A percentile compares a stretch with the other conserved stretches of the same genome.
Evolutionary conservation across 2,329 filamentous ascomycete genomes (phyloP).

Genomic region (Pseudogymnoascus destructans): DNA sequence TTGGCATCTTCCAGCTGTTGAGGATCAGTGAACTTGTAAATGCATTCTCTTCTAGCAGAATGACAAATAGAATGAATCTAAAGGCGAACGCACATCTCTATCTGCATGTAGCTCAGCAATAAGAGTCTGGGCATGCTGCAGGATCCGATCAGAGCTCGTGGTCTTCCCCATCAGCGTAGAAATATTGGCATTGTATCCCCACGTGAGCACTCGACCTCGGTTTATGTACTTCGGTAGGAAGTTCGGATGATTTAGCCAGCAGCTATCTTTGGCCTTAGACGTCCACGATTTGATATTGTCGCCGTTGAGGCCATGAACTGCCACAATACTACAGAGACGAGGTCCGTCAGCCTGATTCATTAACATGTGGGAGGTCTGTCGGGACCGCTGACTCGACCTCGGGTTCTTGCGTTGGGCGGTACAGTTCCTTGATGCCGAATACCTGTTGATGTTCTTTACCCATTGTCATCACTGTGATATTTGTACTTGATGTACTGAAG

Average conservation of each 20-base stretch:
- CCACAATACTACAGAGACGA: conserved; percentile 24
- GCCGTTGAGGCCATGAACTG: conserved; percentile 32
- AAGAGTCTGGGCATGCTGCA: conserved; percentile 23
- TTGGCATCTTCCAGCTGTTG: conserved; percentile 23
- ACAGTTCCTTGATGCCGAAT: not conserved
- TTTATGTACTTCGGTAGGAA: conserved; percentile 26
- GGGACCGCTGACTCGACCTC: not conserved
- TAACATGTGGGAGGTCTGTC: not conserved
- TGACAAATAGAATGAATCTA: not conserved
- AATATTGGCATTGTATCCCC: conserved; percentile 26
- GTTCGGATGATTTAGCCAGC: conserved; percentile 26
- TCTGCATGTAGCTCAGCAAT: conserved; percentile 25
- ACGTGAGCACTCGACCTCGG: conserved; percentile 23
- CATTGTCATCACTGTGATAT: not conserved
- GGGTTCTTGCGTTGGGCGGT: not conserved
- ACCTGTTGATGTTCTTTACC: not conserved
- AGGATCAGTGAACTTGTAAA: not conserved
- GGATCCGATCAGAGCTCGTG: conserved; percentile 17
- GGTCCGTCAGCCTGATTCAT: not conserved
- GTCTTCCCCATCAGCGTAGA: not conserved
- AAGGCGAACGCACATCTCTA: conserved; percentile 14
- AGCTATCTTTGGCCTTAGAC: conserved; percentile 21
- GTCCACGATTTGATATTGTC: conserved; percentile 30
- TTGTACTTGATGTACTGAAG: not conserved
- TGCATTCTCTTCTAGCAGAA: not conserved